Evolutionary conservation across 495 filamentous ascomycete species (phyloP).

Genomic region (Glonium stellatum): DNA sequence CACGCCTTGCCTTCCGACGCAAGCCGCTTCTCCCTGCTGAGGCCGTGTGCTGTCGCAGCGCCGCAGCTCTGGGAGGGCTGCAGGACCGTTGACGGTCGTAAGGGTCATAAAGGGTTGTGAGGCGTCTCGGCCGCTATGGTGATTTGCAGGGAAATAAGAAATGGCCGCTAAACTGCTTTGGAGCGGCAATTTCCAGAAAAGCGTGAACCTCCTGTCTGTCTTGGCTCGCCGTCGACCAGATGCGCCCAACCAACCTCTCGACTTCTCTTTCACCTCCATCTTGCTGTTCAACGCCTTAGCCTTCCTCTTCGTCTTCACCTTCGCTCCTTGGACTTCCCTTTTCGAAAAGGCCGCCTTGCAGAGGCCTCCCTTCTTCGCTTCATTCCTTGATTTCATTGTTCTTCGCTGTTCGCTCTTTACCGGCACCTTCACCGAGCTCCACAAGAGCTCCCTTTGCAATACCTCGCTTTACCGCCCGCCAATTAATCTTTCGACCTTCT

Average conservation of each 20-base stretch:
- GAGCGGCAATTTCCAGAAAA: conserved; percentile 9
- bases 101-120: neutral
- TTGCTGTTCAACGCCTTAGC: neutral
- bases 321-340: conserved; percentile 25
- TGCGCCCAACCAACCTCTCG: conserved; percentile 6
- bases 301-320: conserved; percentile 16
- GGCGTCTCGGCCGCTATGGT: neutral
- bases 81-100: neutral
- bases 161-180: conserved; percentile 8
- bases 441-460: neutral
- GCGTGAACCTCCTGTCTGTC: conserved; percentile 17
- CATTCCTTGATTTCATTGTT: conserved; percentile 28
- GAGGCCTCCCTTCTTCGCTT: conserved; percentile 17
- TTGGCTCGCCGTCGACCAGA: conserved; percentile 13
- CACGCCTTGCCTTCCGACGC: too few species aligned
- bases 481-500: neutral
- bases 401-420: conserved; percentile 27
- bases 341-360: conserved; percentile 16
- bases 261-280: conserved; percentile 7
- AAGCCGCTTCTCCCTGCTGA: too few species aligned
- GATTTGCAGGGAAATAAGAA: conserved; percentile 6
- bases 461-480: neutral
- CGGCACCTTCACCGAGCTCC: conserved; percentile 23
- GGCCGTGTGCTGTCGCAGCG: neutral
- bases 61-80: neutral